These are phyloP conservation scores for Asterochloris erici DNA, from an alignment of 139 green algal species.

Conservation along the genomic window DNA sequence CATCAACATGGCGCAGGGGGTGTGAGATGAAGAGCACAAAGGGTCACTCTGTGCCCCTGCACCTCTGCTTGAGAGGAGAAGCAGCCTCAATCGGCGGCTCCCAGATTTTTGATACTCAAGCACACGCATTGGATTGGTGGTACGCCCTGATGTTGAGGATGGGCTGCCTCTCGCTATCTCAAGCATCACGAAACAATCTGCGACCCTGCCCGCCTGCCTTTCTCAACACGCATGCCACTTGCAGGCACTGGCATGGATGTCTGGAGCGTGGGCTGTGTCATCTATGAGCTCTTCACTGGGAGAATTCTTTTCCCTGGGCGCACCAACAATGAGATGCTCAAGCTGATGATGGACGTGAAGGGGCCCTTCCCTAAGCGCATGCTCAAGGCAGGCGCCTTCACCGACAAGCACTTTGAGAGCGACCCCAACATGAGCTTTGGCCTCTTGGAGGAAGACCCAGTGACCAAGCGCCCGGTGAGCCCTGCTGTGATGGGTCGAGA, in stretches of 20 bases:
- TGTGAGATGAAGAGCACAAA: too few relatives aligned
- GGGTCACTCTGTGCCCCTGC: too few relatives aligned
- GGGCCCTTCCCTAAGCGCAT: slow-evolving; percentile 94
- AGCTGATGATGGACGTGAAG: slow-evolving; percentile 95
- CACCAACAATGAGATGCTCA: slow-evolving; percentile 99
- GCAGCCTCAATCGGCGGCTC: too few relatives aligned
- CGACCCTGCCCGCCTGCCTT: too few relatives aligned
- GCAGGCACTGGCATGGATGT: slow-evolving; percentile 92
- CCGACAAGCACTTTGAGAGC: slow-evolving; percentile 78
- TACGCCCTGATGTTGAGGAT: too few relatives aligned
- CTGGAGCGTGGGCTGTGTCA: slow-evolving; percentile 90
- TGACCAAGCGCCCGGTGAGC: slow-evolving; percentile 38
- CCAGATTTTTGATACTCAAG: too few relatives aligned
- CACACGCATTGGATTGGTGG: too few relatives aligned
- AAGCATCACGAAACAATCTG: too few relatives aligned
- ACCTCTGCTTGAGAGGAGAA: too few relatives aligned
- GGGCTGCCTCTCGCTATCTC: too few relatives aligned
- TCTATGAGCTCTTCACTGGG: slow-evolving; percentile 98
- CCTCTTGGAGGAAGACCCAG: slow-evolving; percentile 70
- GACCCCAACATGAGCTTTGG: slow-evolving; percentile 75
- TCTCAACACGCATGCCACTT: not conserved
- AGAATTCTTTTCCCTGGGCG: slow-evolving; percentile 93
- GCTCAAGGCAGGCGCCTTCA: slow-evolving; percentile 69
- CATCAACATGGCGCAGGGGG: too few relatives aligned
- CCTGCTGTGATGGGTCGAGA: not conserved